These are phyloP conservation scores for Talaromyces trachyspermus DNA, from an alignment of 495 filamentous ascomycete species.

Conservation along the genomic window DNA sequence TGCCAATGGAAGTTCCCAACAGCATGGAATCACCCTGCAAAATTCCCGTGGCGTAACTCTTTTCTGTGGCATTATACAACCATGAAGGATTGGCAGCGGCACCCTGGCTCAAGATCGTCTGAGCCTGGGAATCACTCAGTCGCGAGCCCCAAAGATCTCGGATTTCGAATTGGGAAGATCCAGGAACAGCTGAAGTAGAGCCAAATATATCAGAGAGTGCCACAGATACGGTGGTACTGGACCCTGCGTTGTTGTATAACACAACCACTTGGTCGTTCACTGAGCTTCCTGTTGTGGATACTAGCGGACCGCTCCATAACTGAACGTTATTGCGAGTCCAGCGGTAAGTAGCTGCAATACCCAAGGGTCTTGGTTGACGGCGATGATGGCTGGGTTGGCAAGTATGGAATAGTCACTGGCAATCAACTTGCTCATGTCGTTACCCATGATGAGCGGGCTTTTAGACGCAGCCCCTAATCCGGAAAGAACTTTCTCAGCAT, in stretches of 20 bases:
- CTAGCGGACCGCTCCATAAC: conserved; percentile 3
- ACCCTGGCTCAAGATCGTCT: conserved; percentile 28
- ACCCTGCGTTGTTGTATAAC: not conserved
- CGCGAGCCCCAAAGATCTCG: conserved; percentile 48
- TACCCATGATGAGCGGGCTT: conserved; percentile 25
- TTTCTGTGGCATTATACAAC: conserved; percentile 34
- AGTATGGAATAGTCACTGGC: conserved; percentile 19
- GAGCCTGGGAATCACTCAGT: conserved; percentile 33
- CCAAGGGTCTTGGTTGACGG: conserved; percentile 34
- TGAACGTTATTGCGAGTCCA: conserved; percentile 14
- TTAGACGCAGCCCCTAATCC: conserved; percentile 16
- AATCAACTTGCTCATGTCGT: conserved; percentile 14
- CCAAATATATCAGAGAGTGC: not conserved
- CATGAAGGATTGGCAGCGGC: conserved; percentile 13
- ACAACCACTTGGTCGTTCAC: not conserved
- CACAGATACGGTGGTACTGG: conserved; percentile 1
- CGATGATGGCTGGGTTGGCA: conserved; percentile 30
- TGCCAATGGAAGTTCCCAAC: conserved; percentile 30
- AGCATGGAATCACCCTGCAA: conserved; percentile 24
- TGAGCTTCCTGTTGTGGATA: not conserved
- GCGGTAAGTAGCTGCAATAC: conserved; percentile 18
- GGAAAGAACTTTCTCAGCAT: not conserved
- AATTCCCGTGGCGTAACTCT: conserved; percentile 34
- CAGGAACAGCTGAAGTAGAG: not conserved
- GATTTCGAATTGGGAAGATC: conserved; percentile 32